Evolutionary conservation across 139 green algal species (phyloP), one percentile per base, ranked within the genome.

Genomic region (Protoeuglena noctilucae): DNA sequence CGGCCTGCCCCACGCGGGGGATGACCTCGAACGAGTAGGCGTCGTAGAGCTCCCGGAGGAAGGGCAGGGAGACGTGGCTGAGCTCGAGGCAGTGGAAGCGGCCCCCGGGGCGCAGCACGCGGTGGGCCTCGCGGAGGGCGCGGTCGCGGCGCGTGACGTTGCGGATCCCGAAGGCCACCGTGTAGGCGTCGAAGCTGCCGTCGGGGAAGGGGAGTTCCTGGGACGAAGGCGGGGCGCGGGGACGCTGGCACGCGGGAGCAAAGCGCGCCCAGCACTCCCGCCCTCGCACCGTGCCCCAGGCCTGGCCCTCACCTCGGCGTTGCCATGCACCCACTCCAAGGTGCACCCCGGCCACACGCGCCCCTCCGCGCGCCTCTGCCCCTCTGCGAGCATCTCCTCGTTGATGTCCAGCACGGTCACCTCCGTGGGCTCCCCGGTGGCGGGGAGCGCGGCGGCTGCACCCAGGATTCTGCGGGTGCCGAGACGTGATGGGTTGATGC

Each of bases 341-440:
- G 58, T 64, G 3, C 51, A 67, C 39, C 25, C 43, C 48, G 54
- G 28, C 40, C 24, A 58, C 18, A 55, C 5, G 30, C 23, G 25
- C 24, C 16, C 22, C 16, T 39, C 53, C 21, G 82, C 87, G 41
- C 78, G 73, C 54, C 68, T 64, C 53, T 69, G 50, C 17, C 91
- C 91, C 55, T 87, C 86, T 25, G 70, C 48, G 45, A 99, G 67
- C 91, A 99, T 99, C 4, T 70, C 69, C 0, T 63, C 53, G 58
- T 95, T 99, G 69, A 99, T 95, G 76, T 99, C 91, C 58, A 76
- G 93, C 21, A 97, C 75, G 5, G 62, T 73, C 3, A 94, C n/a
- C n/a, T n/a, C n/a, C n/a, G n/a, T n/a, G n/a, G n/a, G n/a, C n/a
- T n/a, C n/a, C n/a, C n/a, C n/a, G n/a, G n/a, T n/a, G n/a, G n/a